These are phyloP conservation scores for Aspergillus egyptiacus DNA, from an alignment of 495 filamentous ascomycete species.

Conservation along the genomic window DNA sequence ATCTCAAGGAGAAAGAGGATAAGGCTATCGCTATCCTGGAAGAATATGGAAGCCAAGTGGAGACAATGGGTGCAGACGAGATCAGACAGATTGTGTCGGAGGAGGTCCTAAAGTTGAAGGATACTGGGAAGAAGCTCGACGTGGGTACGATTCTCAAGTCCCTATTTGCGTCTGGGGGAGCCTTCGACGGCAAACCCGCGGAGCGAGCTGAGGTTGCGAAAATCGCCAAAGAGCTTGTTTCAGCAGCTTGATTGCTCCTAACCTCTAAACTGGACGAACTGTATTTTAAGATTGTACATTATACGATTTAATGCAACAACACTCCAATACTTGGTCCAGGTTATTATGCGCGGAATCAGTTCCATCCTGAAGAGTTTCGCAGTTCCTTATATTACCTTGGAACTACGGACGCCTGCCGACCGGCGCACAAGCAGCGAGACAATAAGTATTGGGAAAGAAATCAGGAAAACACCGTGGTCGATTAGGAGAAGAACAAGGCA, in stretches of 20 bases:
- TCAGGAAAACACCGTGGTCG: not conserved
- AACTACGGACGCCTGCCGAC: no score
- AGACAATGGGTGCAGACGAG: slow-evolving; percentile 46
- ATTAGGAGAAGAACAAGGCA: slow-evolving; percentile 31
- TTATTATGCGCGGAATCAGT: no score
- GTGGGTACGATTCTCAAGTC: slow-evolving; percentile 44
- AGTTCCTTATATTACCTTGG: no score
- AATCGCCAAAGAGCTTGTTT: slow-evolving; percentile 39
- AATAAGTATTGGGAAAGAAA: not conserved
- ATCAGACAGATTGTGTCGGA: slow-evolving; percentile 40
- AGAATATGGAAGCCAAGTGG: slow-evolving; percentile 50
- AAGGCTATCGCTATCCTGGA: slow-evolving; percentile 49
- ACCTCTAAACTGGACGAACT: not conserved
- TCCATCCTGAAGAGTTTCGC: no score
- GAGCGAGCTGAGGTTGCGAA: slow-evolving; percentile 44
- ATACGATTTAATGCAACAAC: not conserved
- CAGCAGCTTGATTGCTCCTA: slow-evolving; percentile 10
- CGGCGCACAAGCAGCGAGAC: not conserved
- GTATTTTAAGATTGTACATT: slow-evolving; percentile 21
- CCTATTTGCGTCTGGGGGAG: slow-evolving; percentile 42
- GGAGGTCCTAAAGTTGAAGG: slow-evolving; percentile 39
- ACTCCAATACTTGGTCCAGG: no score
- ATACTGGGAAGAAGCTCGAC: slow-evolving; percentile 36
- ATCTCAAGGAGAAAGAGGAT: slow-evolving; percentile 55
- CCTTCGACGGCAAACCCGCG: slow-evolving; percentile 49